phyloP scores from a whole-genome alignment of 73 alveolate genomes.

The Breviolum minutum region DNA sequence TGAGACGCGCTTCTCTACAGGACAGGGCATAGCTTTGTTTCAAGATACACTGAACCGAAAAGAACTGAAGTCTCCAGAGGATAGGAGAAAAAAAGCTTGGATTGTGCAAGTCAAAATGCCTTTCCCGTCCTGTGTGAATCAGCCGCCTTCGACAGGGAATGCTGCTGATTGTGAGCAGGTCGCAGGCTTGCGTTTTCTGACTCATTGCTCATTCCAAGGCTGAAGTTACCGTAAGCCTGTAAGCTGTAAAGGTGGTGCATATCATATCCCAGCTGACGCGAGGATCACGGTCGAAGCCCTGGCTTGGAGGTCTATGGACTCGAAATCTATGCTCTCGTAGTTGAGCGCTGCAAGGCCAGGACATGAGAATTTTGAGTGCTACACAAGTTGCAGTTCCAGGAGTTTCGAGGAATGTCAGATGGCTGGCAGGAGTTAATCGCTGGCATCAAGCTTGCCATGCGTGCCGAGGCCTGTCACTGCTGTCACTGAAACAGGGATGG shows the following conservation, averaged over 20 bases:
- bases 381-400: background rate
- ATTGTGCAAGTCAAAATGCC: background rate
- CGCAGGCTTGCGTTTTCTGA: conserved; percentile 36
- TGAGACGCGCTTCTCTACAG: conserved; percentile 50
- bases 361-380: background rate
- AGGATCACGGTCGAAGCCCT: conserved; percentile 32
- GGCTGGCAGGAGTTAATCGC: background rate
- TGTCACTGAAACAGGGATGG: background rate
- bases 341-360: conserved; percentile 72
- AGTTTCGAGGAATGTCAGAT: background rate
- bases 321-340: conserved; percentile 38
- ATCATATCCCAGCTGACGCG: background rate
- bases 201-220: background rate
- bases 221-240: background rate
- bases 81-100: background rate
- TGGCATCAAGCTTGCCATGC: conserved; percentile 26
- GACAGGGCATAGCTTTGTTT: background rate
- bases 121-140: background rate
- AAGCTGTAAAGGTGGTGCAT: background rate
- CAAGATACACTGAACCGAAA: background rate
- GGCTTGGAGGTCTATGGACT: conserved; percentile 48
- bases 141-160: conserved; percentile 5
- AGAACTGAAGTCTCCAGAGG: background rate
- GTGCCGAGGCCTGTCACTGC: background rate
- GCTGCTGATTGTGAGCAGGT: conserved; percentile 59